Base-by-base conservation (phyloP, 495 filamentous ascomycete genomes). In the Neurospora sp. region DNA sequence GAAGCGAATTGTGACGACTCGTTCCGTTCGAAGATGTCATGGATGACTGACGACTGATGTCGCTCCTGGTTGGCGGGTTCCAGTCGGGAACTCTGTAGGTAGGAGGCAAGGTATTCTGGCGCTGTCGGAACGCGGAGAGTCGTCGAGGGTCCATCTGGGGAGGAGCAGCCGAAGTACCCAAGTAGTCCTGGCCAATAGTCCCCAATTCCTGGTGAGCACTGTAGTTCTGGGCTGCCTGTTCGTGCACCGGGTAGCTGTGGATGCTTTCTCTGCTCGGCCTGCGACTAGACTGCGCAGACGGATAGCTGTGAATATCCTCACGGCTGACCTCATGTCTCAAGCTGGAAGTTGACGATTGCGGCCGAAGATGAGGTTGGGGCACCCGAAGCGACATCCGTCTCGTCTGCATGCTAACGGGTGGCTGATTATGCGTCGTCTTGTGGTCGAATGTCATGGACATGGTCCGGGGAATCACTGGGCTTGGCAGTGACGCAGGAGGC, bases 341-440 rank as follows among this genome's bases (percentile, higher is more conserved):
- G 73, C 80, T 70, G 72, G 79, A 43, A 70, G 80, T 73, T 10
- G 81, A 83, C 24, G 83, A 84, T 36, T 78, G 80, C 11, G 83
- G 72, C 31, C 84, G 82, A 36, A 82, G 72, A 36, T 34, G 54
- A 8, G 83, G 81, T 36, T 80, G 78, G 21, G 84, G 83, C 6
- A 85, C 78, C 36, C 84, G 77, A n/a, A 84, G 77, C 8, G 81
- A 79, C 70, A 71, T 70, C 3, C 80, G 79, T 43, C 78, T 77
- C 54, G 76, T 82, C 28, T 72, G 72, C 78, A 83, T 78, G 76
- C 76, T 82, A 11, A 82, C 76, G 1, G 83, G 81, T 4, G 82
- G 81, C 13, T 80, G 75, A 13, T 66, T 73, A 21, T 69, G 75
- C 2, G 72, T 59, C 70, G 73, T 45, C 69, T 74, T 70, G 73